Evolutionary conservation across 805 yeast species (phyloP).

Genomic region (Ogataea trehaloabstinens): DNA sequence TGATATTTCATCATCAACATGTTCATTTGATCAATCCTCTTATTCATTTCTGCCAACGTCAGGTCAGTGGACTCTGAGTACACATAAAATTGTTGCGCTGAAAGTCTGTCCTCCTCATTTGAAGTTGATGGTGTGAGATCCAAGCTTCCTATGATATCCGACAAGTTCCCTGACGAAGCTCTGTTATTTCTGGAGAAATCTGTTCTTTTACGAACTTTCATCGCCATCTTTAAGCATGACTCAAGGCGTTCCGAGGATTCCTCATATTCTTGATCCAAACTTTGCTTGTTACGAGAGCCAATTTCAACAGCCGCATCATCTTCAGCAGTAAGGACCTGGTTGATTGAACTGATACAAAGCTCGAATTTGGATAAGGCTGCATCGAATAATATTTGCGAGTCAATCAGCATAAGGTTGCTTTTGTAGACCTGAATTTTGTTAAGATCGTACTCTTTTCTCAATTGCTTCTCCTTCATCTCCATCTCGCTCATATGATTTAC

Average conservation of each 20-base stretch:
- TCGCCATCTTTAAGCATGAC: slow-evolving; percentile 17
- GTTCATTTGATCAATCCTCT: slow-evolving; percentile 16
- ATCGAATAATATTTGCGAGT: slow-evolving; percentile 28
- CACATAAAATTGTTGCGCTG: slow-evolving; percentile 11
- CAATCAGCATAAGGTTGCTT: slow-evolving; percentile 23
- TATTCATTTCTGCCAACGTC: slow-evolving; percentile 17
- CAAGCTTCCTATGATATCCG: slow-evolving; percentile 11
- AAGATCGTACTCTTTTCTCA: slow-evolving; percentile 18
- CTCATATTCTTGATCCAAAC: background rate
- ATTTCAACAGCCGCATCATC: background rate
- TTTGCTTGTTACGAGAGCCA: background rate
- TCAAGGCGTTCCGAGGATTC: slow-evolving; percentile 13
- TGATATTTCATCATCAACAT: slow-evolving; percentile 7
- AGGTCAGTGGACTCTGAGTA: slow-evolving; percentile 22
- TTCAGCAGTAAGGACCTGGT: slow-evolving; percentile 1
- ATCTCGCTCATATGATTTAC: slow-evolving; percentile 7
- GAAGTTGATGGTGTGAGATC: slow-evolving; percentile 6
- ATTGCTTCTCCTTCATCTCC: slow-evolving; percentile 5
- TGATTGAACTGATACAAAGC: slow-evolving; percentile 14
- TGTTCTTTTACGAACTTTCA: slow-evolving; percentile 13
- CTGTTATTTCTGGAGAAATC: background rate
- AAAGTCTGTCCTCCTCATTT: slow-evolving; percentile 1
- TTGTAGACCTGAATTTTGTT: slow-evolving; percentile 25
- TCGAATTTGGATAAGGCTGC: slow-evolving; percentile 28
- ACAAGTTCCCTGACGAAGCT: slow-evolving; percentile 3